phyloP scores from a whole-genome alignment of 441 rosid species.

The Iberis amara region DNA sequence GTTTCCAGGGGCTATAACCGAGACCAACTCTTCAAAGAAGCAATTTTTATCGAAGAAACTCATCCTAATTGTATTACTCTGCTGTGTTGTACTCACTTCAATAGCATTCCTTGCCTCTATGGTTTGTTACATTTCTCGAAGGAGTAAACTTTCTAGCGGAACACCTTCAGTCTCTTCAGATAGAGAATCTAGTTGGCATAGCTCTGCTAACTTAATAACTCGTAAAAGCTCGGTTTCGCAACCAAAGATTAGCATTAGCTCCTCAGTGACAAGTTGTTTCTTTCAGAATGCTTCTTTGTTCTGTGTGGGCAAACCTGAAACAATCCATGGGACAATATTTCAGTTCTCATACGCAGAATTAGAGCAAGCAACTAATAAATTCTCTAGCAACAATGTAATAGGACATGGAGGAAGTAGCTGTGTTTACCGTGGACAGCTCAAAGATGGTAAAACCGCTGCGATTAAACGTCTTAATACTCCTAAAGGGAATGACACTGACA shows the following conservation, averaged over 20 bases:
- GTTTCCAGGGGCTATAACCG: slow-evolving; percentile 42
- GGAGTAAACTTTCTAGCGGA: slow-evolving; percentile 39
- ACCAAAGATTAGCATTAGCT: slow-evolving; percentile 35
- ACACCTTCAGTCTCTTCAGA: slow-evolving; percentile 51
- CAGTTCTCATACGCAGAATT: slow-evolving; percentile 65
- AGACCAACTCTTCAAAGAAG: slow-evolving; percentile 37
- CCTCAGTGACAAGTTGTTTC: slow-evolving; percentile 49
- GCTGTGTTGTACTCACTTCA: slow-evolving; percentile 58
- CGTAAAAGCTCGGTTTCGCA: slow-evolving; percentile 44
- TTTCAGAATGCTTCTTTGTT: slow-evolving; percentile 44
- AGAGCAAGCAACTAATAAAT: slow-evolving; percentile 68
- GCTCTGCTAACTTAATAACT: slow-evolving; percentile 68
- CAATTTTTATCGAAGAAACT: slow-evolving; percentile 43
- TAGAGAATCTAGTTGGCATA: slow-evolving; percentile 67
- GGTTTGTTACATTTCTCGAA: slow-evolving; percentile 48
- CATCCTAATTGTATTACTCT: slow-evolving; percentile 46
- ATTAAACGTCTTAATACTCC: slow-evolving; percentile 65
- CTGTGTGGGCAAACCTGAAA: slow-evolving; percentile 46
- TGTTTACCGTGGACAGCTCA: slow-evolving; percentile 80
- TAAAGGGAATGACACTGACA: slow-evolving; percentile 57
- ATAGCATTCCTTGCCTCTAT: slow-evolving; percentile 60
- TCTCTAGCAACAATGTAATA: slow-evolving; percentile 61
- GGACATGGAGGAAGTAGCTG: slow-evolving; percentile 90
- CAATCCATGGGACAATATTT: slow-evolving; percentile 48
- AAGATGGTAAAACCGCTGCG: slow-evolving; percentile 72